A percentile compares a stretch with the other conserved stretches of the same genome.
Evolutionary conservation across 345 rosid genomes (phyloP).

Genomic region (Atalantia buxifolia): DNA sequence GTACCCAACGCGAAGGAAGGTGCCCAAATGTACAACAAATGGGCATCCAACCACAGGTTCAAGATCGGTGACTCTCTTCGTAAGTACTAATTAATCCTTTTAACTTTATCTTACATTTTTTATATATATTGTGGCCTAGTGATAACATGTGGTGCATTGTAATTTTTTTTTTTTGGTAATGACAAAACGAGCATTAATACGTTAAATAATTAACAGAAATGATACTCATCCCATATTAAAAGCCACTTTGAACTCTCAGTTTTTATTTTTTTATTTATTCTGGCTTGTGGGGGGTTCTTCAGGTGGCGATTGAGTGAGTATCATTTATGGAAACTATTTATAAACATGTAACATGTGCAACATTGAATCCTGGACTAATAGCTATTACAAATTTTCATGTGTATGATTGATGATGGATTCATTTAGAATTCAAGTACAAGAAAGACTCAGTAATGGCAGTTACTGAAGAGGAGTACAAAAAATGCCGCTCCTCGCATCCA

Average conservation of each 20-base stretch:
- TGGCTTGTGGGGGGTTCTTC: no score
- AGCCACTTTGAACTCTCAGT: no score
- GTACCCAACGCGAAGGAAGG: slow-evolving; percentile 47
- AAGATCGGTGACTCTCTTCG: slow-evolving; percentile 57
- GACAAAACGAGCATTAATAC: no score
- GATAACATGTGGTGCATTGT: no score
- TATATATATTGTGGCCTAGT: neutral
- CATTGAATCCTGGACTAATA: no score
- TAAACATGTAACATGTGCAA: no score
- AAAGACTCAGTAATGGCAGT: slow-evolving; percentile 59
- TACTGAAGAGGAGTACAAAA: slow-evolving; percentile 60
- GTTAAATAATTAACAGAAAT: no score
- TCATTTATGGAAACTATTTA: no score
- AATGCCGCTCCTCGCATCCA: slow-evolving; percentile 48
- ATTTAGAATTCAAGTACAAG: slow-evolving; percentile 45
- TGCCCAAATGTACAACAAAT: slow-evolving; percentile 52
- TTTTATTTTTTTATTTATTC: neutral
- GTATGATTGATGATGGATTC: neutral
- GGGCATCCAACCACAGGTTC: slow-evolving; percentile 82
- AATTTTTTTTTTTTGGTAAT: no score
- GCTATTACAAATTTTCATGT: neutral
- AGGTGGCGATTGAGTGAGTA: no score
- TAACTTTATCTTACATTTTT: neutral
- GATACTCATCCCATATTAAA: no score
- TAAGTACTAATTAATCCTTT: slow-evolving; percentile 24